Evolutionary conservation across 306 rosid species (phyloP).

Genomic region (Dryas drummondii): DNA sequence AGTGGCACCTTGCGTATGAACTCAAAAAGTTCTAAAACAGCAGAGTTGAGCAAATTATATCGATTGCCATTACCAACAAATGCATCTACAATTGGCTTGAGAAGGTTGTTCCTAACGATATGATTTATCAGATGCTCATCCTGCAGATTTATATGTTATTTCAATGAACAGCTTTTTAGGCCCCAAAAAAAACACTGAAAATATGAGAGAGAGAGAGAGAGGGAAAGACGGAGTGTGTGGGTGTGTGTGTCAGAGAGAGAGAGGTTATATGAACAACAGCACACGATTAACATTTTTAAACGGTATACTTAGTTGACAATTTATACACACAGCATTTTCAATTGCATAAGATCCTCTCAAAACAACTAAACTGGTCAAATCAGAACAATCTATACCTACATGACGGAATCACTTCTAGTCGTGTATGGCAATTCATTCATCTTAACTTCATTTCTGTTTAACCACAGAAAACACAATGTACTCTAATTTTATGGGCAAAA

Average conservation of each 20-base stretch:
- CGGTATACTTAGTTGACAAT: background rate
- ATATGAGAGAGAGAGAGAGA: background rate
- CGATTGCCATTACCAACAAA: constrained; percentile 89
- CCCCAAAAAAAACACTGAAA: background rate
- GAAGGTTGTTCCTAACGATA: constrained; percentile 73
- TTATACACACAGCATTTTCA: no score
- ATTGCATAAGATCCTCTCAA: no score
- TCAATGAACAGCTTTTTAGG: background rate
- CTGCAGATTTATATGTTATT: constrained; percentile 53
- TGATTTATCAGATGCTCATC: constrained; percentile 82
- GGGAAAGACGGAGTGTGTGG: background rate
- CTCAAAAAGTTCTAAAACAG: constrained; percentile 88
- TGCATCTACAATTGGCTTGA: constrained; percentile 76
- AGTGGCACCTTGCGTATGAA: constrained; percentile 69
- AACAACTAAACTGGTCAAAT: background rate
- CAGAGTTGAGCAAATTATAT: constrained; percentile 89
- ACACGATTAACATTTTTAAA: no score
- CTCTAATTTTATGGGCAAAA: background rate
- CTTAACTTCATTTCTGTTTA: background rate
- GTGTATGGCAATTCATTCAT: background rate
- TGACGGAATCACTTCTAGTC: background rate
- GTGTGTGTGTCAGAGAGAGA: background rate
- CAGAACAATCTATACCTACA: background rate
- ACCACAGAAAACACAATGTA: background rate
- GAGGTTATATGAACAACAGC: background rate